These are phyloP conservation scores for Rhazya stricta DNA, from an alignment of 257 asterid genomes.

Conservation along the genomic window DNA sequence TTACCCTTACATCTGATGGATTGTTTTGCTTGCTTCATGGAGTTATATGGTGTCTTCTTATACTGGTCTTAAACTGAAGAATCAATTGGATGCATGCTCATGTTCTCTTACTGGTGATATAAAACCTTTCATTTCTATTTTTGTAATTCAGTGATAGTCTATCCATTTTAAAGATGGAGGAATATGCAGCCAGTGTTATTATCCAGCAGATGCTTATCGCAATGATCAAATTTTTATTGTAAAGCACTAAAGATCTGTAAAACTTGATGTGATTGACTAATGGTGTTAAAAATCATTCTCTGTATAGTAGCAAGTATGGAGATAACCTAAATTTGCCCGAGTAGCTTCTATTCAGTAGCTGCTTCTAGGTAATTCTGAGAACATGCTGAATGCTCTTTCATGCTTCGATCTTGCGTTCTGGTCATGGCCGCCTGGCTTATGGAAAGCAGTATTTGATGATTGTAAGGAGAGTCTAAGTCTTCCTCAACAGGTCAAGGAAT, in stretches of 20 bases:
- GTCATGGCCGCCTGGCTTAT: background rate
- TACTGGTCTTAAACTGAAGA: background rate
- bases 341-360: background rate
- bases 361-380: background rate
- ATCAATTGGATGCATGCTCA: background rate
- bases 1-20: background rate
- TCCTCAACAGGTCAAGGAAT: slow-evolving; percentile 74
- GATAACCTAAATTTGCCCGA: background rate
- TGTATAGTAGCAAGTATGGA: too few relatives aligned
- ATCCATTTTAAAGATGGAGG: background rate
- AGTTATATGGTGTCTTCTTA: background rate
- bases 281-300: background rate
- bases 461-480: background rate
- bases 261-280: background rate
- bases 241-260: background rate
- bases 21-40: background rate
- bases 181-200: background rate
- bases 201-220: background rate
- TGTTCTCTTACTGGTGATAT: background rate
- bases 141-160: background rate
- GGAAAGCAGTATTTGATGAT: slow-evolving; percentile 2
- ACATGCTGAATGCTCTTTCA: background rate
- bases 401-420: background rate
- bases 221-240: background rate
- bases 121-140: background rate